Conservation (phyloP, 1,284 basidiomycete species). For the Athelia sp. region DNA sequence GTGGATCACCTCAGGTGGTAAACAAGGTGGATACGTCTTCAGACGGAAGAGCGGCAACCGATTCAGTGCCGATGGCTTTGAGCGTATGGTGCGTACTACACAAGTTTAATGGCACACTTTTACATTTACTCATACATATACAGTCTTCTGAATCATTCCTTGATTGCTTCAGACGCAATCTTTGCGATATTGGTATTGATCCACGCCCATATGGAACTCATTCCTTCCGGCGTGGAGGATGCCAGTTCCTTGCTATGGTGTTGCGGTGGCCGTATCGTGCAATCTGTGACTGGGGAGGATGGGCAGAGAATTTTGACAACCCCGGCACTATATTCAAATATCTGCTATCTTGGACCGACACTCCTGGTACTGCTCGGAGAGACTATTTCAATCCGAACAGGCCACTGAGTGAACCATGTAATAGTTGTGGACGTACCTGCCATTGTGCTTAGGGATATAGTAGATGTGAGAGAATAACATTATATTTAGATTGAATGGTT, state of each 20-base stretch:
- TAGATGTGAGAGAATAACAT: no score
- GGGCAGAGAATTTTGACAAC: constrained; percentile 26
- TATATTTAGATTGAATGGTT: no score
- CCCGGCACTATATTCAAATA: constrained; percentile 30
- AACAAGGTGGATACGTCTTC: constrained; percentile 16
- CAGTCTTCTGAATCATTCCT: constrained; percentile 24
- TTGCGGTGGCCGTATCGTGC: constrained; percentile 15
- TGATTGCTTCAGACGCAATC: constrained; percentile 25
- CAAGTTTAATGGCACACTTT: no score
- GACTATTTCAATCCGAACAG: constrained; percentile 26
- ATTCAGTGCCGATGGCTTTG: constrained; percentile 10
- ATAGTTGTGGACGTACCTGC: constrained; percentile 25
- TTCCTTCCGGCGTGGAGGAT: constrained; percentile 24
- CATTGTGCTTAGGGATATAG: constrained; percentile 14
- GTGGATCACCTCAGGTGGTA: constrained; percentile 4
- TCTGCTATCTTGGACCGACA: constrained; percentile 29
- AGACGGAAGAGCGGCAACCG: constrained; percentile 13
- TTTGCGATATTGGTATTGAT: constrained; percentile 25
- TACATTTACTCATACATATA: not conserved
- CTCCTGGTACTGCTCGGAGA: constrained; percentile 19
- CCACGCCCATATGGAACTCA: constrained; percentile 26
- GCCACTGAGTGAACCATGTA: constrained; percentile 16
- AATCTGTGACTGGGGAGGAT: constrained; percentile 34
- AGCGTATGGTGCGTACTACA: constrained; percentile 11
- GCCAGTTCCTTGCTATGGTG: constrained; percentile 15